phyloP scores from a whole-genome alignment of 2,329 filamentous ascomycete species.

The Xylariomycetidae sp. region DNA sequence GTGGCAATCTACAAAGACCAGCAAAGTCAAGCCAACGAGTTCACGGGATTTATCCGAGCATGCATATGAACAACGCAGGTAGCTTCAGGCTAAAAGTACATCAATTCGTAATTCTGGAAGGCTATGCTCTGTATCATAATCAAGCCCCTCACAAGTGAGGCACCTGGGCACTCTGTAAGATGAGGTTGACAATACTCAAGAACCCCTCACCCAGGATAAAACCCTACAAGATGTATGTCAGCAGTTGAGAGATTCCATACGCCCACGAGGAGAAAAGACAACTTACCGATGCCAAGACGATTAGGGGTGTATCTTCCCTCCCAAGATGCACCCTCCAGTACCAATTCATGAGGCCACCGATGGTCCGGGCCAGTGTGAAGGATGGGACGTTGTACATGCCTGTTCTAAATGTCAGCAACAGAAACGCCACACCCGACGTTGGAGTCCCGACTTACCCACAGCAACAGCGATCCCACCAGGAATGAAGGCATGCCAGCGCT shows the following conservation, averaged over 20 bases:
- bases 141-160: constrained; percentile 62
- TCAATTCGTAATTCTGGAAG: too few species aligned
- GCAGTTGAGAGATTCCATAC: constrained; percentile 1
- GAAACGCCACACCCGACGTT: background rate
- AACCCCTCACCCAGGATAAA: constrained; percentile 91
- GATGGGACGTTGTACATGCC: constrained; percentile 98
- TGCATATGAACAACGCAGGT: too few species aligned
- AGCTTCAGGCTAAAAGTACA: too few species aligned
- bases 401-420: constrained; percentile 22
- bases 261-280: background rate
- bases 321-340: constrained; percentile 61
- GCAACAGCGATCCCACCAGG: constrained; percentile 95
- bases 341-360: constrained; percentile 69
- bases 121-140: too few species aligned
- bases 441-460: constrained; percentile 55
- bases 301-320: constrained; percentile 65
- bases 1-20: too few species aligned
- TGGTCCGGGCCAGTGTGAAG: constrained; percentile 82
- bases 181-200: constrained; percentile 82
- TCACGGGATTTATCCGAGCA: too few species aligned
- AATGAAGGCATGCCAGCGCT: constrained; percentile 66
- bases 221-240: constrained; percentile 43
- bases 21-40: too few species aligned
- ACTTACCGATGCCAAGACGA: constrained; percentile 72
- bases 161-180: constrained; percentile 69